These are phyloP conservation scores for Entomortierella chlamydospora DNA, from an alignment of 192 early-diverging fungal genomes.

Conservation along the genomic window DNA sequence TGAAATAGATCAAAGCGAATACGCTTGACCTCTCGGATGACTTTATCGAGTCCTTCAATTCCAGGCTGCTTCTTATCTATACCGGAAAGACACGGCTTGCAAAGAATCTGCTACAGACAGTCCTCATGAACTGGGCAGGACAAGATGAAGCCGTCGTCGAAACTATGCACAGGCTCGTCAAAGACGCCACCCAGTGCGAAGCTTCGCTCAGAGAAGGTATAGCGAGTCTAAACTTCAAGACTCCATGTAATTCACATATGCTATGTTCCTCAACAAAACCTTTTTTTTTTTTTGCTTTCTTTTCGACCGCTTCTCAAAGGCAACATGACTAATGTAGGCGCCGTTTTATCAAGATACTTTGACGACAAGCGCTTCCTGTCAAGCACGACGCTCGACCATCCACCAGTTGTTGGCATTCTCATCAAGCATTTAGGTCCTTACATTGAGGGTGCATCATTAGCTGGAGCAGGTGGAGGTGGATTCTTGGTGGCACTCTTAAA, in stretches of 20 bases:
- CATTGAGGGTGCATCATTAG: slow-evolving; percentile 32
- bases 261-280: too few relatives aligned
- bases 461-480: slow-evolving; percentile 48
- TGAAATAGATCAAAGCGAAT: slow-evolving; percentile 19
- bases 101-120: slow-evolving; percentile 44
- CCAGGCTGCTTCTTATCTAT: slow-evolving; percentile 39
- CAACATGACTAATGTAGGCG: slow-evolving; percentile 8
- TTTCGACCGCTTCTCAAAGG: too few relatives aligned
- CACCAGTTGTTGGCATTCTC: slow-evolving; percentile 7
- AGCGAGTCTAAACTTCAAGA: neutral
- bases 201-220: slow-evolving; percentile 28
- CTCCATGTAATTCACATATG: too few relatives aligned
- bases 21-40: slow-evolving; percentile 11
- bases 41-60: slow-evolving; percentile 17
- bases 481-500: slow-evolving; percentile 30
- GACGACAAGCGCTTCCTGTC: slow-evolving; percentile 25
- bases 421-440: slow-evolving; percentile 6
- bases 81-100: slow-evolving; percentile 46
- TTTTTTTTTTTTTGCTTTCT: too few relatives aligned
- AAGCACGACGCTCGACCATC: slow-evolving; percentile 26
- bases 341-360: slow-evolving; percentile 29
- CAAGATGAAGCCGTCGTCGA: slow-evolving; percentile 28
- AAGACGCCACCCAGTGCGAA: slow-evolving; percentile 25
- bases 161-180: slow-evolving; percentile 37
- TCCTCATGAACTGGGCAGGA: slow-evolving; percentile 39